phyloP scores from a whole-genome alignment of 441 rosid genomes.

The Syzygium malaccense region DNA sequence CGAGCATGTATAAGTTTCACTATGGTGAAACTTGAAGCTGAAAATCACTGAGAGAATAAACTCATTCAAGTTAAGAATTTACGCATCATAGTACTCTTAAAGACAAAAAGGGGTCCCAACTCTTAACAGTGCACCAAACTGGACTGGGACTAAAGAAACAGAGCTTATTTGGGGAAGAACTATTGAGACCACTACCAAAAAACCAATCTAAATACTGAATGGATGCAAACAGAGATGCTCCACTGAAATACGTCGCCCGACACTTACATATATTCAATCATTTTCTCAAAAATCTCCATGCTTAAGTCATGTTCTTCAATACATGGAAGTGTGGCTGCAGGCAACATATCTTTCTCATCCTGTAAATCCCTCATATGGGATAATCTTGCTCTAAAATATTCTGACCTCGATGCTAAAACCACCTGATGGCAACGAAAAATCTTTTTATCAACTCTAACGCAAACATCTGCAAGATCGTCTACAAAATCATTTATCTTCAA shows the following conservation, averaged over 20 bases:
- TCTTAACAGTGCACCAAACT: background rate
- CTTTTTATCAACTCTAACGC: slow-evolving; percentile 61
- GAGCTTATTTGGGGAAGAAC: background rate
- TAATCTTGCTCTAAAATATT: slow-evolving; percentile 84
- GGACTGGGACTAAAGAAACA: background rate
- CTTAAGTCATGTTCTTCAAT: slow-evolving; percentile 88
- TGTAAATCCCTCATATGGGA: slow-evolving; percentile 69
- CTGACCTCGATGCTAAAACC: slow-evolving; percentile 90
- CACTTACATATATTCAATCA: slow-evolving; percentile 92
- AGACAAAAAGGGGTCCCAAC: background rate
- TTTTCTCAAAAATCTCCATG: slow-evolving; percentile 72
- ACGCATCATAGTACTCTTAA: background rate
- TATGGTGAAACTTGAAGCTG: background rate
- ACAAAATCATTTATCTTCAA: slow-evolving; percentile 29
- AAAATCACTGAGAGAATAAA: background rate
- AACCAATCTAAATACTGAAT: background rate
- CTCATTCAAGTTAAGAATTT: background rate
- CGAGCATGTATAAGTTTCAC: slow-evolving; percentile 11
- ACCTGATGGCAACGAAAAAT: slow-evolving; percentile 85
- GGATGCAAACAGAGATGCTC: background rate
- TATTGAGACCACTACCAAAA: background rate
- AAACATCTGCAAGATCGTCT: slow-evolving; percentile 84
- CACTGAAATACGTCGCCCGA: background rate
- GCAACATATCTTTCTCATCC: slow-evolving; percentile 44
- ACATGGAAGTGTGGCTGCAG: slow-evolving; percentile 41